phyloP scores from a whole-genome alignment of 2,329 filamentous ascomycete genomes.

The Epichloe glyceriae region DNA sequence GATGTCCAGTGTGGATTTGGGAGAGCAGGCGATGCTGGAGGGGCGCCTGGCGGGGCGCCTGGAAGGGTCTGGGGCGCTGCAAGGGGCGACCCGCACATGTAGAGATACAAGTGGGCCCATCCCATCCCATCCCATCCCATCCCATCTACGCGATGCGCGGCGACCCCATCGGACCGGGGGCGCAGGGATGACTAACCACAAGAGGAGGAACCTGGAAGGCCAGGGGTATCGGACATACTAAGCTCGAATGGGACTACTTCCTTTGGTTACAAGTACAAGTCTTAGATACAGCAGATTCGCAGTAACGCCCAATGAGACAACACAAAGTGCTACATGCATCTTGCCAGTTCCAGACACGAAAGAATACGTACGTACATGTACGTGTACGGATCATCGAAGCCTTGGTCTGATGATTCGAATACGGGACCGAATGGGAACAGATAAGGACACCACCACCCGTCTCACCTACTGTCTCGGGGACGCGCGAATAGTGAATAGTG shows the following conservation, averaged over 20 bases:
- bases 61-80: neutral
- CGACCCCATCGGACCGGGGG: conserved; percentile 3
- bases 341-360: neutral
- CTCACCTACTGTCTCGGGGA: neutral
- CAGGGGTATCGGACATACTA: conserved; percentile 12
- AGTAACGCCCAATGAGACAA: neutral
- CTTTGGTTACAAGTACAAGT: neutral
- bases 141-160: conserved; percentile 8
- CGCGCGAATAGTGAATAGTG: too few species aligned
- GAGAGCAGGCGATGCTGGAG: too few species aligned
- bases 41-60: too few species aligned
- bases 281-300: too few species aligned
- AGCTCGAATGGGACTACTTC: conserved; percentile 1
- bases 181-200: neutral
- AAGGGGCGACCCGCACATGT: neutral
- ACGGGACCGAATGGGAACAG: neutral
- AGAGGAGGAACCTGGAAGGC: neutral
- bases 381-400: too few species aligned
- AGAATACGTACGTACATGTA: neutral
- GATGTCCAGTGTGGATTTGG: too few species aligned
- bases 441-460: neutral
- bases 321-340: neutral
- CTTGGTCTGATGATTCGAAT: neutral
- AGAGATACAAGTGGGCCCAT: conserved; percentile 1
- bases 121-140: neutral